phyloP scores from a whole-genome alignment of 371 early-diverging fungal species.

The Mortierella sp. region DNA sequence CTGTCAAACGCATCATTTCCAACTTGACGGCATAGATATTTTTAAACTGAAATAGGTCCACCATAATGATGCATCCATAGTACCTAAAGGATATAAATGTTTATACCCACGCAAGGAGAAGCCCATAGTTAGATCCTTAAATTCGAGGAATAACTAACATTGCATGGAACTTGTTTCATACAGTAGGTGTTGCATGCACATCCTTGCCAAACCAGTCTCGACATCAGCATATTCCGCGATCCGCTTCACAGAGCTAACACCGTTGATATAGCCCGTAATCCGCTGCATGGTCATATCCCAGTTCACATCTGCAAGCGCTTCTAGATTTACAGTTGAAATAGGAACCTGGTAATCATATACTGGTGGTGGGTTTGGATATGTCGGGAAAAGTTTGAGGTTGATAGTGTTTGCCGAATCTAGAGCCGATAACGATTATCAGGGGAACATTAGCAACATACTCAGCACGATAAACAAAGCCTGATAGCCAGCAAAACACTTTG shows the following conservation, averaged over 20 bases:
- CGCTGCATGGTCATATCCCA: constrained; percentile 91
- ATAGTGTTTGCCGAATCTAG: constrained; percentile 76
- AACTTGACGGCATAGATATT: constrained; percentile 84
- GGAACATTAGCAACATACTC: too few species aligned
- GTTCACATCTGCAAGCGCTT: constrained; percentile 73
- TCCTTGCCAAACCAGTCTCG: constrained; percentile 75
- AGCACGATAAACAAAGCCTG: too few species aligned
- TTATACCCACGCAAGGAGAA: neutral
- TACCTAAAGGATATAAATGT: constrained; percentile 62
- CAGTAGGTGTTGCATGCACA: constrained; percentile 86
- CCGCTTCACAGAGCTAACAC: constrained; percentile 78
- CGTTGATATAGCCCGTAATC: constrained; percentile 76
- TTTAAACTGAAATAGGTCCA: constrained; percentile 91
- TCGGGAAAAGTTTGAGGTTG: constrained; percentile 89
- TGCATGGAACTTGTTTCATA: constrained; percentile 54
- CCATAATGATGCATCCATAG: constrained; percentile 85
- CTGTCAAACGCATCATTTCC: constrained; percentile 71
- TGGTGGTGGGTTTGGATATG: constrained; percentile 78
- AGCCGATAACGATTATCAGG: neutral
- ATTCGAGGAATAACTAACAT: neutral
- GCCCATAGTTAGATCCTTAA: neutral
- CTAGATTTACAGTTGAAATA: constrained; percentile 77
- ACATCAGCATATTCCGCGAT: constrained; percentile 85
- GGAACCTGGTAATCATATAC: constrained; percentile 90
- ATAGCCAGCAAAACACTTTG: neutral